Conservation (phyloP, 352 stramenopile genomes). For the Phytopythium chamaehyphon region DNA sequence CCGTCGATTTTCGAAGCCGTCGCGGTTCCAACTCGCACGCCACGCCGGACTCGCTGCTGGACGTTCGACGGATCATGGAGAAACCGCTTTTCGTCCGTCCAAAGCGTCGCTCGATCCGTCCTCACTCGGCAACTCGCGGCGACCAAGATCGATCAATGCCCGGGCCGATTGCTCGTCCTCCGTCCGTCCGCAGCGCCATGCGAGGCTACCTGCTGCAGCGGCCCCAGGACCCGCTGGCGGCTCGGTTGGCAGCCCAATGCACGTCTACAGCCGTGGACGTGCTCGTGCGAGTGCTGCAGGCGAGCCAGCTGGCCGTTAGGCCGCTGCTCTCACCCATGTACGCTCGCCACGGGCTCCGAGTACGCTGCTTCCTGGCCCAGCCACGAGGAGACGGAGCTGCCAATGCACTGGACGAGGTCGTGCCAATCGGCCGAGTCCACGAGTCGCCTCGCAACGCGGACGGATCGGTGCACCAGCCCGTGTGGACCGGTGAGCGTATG, state of each 20-base stretch:
- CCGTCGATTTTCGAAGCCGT: too few relatives aligned
- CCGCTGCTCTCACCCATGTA: constrained; percentile 43
- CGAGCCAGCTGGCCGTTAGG: constrained; percentile 33
- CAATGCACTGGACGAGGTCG: background rate
- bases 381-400: background rate
- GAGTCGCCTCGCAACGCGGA: constrained; percentile 37
- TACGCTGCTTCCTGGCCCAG: constrained; percentile 29
- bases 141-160: background rate
- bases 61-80: too few relatives aligned
- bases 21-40: too few relatives aligned
- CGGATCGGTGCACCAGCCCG: constrained; percentile 33
- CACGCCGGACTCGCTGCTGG: too few relatives aligned
- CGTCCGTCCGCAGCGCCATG: constrained; percentile 3
- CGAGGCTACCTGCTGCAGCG: constrained; percentile 1
- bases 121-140: too few relatives aligned
- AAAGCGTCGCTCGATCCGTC: too few relatives aligned
- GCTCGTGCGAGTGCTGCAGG: constrained; percentile 52
- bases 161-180: too few relatives aligned
- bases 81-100: too few relatives aligned
- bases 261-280: constrained; percentile 12
- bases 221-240: background rate
- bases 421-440: constrained; percentile 28
- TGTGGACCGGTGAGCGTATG: constrained; percentile 19
- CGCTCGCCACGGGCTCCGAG: constrained; percentile 34
- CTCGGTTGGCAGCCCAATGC: background rate